Base-by-base conservation (phyloP, 2,329 filamentous ascomycete species). In the Zarea fungicola region DNA sequence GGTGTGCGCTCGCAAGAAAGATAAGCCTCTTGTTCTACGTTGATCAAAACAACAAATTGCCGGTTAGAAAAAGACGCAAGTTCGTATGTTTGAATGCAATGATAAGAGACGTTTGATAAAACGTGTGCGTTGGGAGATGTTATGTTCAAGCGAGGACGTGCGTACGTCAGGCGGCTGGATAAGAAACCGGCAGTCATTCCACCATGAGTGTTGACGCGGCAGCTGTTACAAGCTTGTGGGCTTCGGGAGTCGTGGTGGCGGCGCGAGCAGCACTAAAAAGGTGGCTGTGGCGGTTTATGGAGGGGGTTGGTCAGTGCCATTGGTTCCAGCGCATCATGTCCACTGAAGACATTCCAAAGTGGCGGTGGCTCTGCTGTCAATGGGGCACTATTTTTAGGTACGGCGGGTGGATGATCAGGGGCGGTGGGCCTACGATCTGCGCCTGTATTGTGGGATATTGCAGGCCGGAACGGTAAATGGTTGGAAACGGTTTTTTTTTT, bases 361-460 rank as follows among this genome's bases (percentile, higher is more conserved):
- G 42, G 32, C 32, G 19, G 23, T 36, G 23, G 31, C 42, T 28
- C 22, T 36, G 32, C 22, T n/a, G 18, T n/a, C 11, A 36, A 26
- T 18, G 13, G 13, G 11, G 8, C n/a, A 36, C 45, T 48, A 48
- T 41, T 41, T 41, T 41, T 48, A 48, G 45, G 7, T 7, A 13
- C 26, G 21, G 13, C 34, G 28, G 4, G 16, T 16, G 22, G 7
- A 21, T 23, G 21, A 13, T 45, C 42, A 45, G 32, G 42, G 26
- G 41, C n/a, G 23, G n/a, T n/a, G 39, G 26, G 23, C 25, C 34
- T 39, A 21, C 36, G 36, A 41, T 48, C 45, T 48, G 28, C 45
- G 36, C 29, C 40, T 48, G 45, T 48, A 41, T 34, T 41, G 35
- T 41, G 36, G 45, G 45, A 48, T 36, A n/a, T n/a, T n/a, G n/a